Base-by-base conservation (phyloP, 2,329 filamentous ascomycete genomes). In the Cladosporium velox region DNA sequence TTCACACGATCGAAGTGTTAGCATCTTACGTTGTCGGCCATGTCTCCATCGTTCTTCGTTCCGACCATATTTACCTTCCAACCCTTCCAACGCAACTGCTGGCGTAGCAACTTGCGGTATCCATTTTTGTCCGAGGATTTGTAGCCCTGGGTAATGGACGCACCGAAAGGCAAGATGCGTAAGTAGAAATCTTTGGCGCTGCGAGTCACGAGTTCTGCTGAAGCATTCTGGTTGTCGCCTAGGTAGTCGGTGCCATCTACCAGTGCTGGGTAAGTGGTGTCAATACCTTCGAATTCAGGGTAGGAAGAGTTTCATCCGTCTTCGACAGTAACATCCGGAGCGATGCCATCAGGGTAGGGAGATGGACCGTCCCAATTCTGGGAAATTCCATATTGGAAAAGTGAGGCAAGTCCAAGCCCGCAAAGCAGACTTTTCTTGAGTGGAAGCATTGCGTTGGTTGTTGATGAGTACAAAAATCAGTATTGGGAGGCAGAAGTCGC, bases 21-120 rank as follows among this genome's bases (percentile, higher is more conserved):
- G 3, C 5, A n/a, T 44, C 38, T 44, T 44, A 44, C 41, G 18
- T 11, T 44, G 41, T 44, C 41, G 41, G 41, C 41, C 41, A 44
- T 44, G 3, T 44, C 11, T 18, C 49, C 49, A 7, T 52, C 7
- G 26, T 52, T 52, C 15, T 52, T 52, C 12, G 49, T 52, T 8
- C 49, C 49, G 12, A 57, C 52, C 52, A 57, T 32, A 4, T 57
- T 57, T 4, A 34, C 26, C 52, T 57, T 57, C 28, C 26, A 57
- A 3, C 52, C 30, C 49, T 52, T 52, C 49, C 49, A 52, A 4
- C 49, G 49, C 11, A 52, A 12, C 49, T 52, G 49, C 49, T 52
- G 49, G 49, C 49, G 52, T 34, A 57, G 28, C 14, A 57, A 21
- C 52, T 57, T 57, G 35, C 59, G 59, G 26, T 30, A 61, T 18